Conservation (phyloP, 1,139 yeast genomes). For the Blastobotrys ciferrii region DNA sequence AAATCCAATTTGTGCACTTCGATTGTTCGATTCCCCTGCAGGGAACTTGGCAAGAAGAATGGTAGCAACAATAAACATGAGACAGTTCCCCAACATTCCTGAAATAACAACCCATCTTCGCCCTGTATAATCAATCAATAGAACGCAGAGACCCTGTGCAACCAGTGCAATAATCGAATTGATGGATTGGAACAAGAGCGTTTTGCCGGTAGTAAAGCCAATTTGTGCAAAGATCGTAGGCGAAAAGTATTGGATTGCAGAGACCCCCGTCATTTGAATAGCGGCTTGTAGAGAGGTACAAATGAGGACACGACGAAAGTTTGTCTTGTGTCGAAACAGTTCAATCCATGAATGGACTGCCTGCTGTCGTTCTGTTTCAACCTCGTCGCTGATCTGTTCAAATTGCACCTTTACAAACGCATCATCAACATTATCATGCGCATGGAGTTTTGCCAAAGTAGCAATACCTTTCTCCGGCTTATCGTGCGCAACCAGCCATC, state of each 20-base stretch:
- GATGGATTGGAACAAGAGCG: slow-evolving; percentile 26
- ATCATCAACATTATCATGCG: slow-evolving; percentile 25
- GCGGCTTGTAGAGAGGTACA: slow-evolving; percentile 31
- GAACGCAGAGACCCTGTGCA: slow-evolving; percentile 23
- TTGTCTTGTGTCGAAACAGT: slow-evolving; percentile 15
- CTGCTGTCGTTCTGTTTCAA: slow-evolving; percentile 18
- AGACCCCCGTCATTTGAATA: slow-evolving; percentile 67
- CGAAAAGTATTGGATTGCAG: slow-evolving; percentile 64
- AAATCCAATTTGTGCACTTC: slow-evolving; percentile 29
- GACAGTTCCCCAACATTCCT: slow-evolving; percentile 7
- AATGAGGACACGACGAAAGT: slow-evolving; percentile 17
- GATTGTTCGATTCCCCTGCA: slow-evolving; percentile 20
- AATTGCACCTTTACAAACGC: slow-evolving; percentile 15
- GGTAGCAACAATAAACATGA: slow-evolving; percentile 24
- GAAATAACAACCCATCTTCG: slow-evolving; percentile 25
- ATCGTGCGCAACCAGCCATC: slow-evolving; percentile 28
- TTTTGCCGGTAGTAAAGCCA: slow-evolving; percentile 25
- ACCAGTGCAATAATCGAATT: slow-evolving; percentile 28
- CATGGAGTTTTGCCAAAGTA: slow-evolving; percentile 24
- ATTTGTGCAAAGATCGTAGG: slow-evolving; percentile 51
- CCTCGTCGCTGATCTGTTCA: slow-evolving; percentile 34
- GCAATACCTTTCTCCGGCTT: slow-evolving; percentile 26
- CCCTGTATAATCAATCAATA: slow-evolving; percentile 24
- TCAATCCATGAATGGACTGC: slow-evolving; percentile 16
- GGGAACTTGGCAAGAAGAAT: slow-evolving; percentile 28